These are phyloP conservation scores for Fonsecaea nubica DNA, from an alignment of 2,329 filamentous ascomycete genomes.

Conservation along the genomic window DNA sequence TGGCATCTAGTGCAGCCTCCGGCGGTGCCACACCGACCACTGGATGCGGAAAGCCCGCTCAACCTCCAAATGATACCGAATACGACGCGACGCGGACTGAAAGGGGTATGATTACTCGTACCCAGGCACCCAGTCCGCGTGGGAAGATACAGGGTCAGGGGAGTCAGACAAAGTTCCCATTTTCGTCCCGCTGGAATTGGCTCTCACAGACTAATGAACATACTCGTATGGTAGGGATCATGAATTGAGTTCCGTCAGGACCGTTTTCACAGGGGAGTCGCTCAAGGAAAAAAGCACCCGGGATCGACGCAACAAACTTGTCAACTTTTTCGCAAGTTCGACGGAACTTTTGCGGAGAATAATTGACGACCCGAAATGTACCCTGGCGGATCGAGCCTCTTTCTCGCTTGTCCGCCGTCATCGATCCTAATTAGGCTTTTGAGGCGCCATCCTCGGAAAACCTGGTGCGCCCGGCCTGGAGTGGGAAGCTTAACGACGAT, in stretches of 20 bases:
- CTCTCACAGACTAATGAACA: background rate
- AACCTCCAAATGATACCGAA: background rate
- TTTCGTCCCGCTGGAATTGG: slow-evolving; percentile 1
- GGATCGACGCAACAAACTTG: background rate
- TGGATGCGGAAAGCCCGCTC: slow-evolving; percentile 5
- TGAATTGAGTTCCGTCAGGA: background rate
- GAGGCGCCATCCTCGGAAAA: background rate
- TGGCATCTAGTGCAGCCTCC: slow-evolving; percentile 9
- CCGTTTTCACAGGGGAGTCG: background rate
- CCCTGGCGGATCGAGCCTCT: slow-evolving; percentile 19
- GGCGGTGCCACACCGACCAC: slow-evolving; percentile 12
- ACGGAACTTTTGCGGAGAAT: slow-evolving; percentile 11
- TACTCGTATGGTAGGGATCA: background rate
- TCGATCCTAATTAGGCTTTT: slow-evolving; percentile 12
- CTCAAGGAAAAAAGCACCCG: background rate
- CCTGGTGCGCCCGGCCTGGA: background rate
- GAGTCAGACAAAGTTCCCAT: background rate
- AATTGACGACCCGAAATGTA: slow-evolving; percentile 9
- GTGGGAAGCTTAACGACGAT: slow-evolving; percentile 24
- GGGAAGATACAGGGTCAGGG: slow-evolving; percentile 13
- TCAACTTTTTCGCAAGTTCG: background rate
- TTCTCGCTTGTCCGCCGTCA: slow-evolving; percentile 16
- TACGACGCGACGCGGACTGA: background rate
- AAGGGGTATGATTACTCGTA: background rate
- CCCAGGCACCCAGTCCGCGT: background rate